These are phyloP conservation scores for Trametopsis cervina DNA, from an alignment of 768 basidiomycete species.

Conservation along the genomic window DNA sequence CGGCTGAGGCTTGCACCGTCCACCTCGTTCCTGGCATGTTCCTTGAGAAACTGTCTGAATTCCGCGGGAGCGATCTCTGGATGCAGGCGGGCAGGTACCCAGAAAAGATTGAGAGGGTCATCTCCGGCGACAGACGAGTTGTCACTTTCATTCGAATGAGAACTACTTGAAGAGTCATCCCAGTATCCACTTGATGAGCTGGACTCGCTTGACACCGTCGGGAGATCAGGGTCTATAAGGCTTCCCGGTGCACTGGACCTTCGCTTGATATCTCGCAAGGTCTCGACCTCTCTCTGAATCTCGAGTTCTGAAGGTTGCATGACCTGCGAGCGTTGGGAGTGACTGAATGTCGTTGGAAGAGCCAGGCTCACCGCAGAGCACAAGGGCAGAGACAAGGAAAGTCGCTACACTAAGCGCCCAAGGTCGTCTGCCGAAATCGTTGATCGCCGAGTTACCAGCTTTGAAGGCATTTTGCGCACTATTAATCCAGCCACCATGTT, in stretches of 20 bases:
- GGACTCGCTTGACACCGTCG: slow-evolving; percentile 57
- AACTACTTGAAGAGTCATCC: slow-evolving; percentile 37
- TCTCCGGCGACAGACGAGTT: slow-evolving; percentile 35
- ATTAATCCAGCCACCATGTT: too few relatives aligned
- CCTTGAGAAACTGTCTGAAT: slow-evolving; percentile 91
- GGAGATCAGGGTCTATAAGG: slow-evolving; percentile 87
- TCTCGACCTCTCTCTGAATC: slow-evolving; percentile 83
- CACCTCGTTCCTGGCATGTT: slow-evolving; percentile 63
- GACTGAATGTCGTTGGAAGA: slow-evolving; percentile 4
- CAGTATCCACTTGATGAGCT: slow-evolving; percentile 26
- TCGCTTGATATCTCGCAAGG: slow-evolving; percentile 74
- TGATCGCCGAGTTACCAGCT: neutral
- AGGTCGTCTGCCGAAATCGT: slow-evolving; percentile 7
- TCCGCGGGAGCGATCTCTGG: slow-evolving; percentile 97
- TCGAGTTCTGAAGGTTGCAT: slow-evolving; percentile 79
- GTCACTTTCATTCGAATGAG: slow-evolving; percentile 38
- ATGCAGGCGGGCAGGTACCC: slow-evolving; percentile 95
- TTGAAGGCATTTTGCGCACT: too few relatives aligned
- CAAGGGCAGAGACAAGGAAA: slow-evolving; percentile 13
- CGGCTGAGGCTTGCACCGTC: slow-evolving; percentile 38
- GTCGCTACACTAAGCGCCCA: slow-evolving; percentile 11
- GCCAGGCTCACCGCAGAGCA: slow-evolving; percentile 7
- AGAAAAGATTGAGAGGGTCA: slow-evolving; percentile 90
- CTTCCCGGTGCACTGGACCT: slow-evolving; percentile 82
- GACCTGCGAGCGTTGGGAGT: slow-evolving; percentile 1